Evolutionary conservation across 345 rosid genomes (phyloP).

Genomic region (thale cress (Arabidopsis thaliana)): TAIR10.1 NC_003075.7:17375001-17375500

Average conservation of each 20-base stretch:
- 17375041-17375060: constrained; percentile 78
- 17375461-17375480: constrained; percentile 87
- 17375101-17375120: constrained; percentile 67
- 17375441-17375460: constrained; percentile 88
- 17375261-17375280: constrained; percentile 65
- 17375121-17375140: constrained; percentile 67
- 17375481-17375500: constrained; percentile 99
- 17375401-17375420: constrained; percentile 95
- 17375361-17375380: constrained; percentile 96
- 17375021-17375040: constrained; percentile 67
- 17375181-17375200: background rate
- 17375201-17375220: background rate
- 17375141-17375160: constrained; percentile 83
- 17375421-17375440: constrained; percentile 70
- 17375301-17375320: constrained; percentile 79
- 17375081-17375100: constrained; percentile 90
- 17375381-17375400: constrained; percentile 74
- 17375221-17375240: background rate
- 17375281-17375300: constrained; percentile 54
- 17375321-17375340: constrained; percentile 83
- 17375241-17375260: constrained; percentile 27
- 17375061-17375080: constrained; percentile 93
- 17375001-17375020: background rate
- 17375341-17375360: constrained; percentile 91
- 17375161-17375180: constrained; percentile 62